These are phyloP conservation scores for Colletotrichum eremochloae DNA, from an alignment of 2,329 filamentous ascomycete genomes.

Conservation along the genomic window DNA sequence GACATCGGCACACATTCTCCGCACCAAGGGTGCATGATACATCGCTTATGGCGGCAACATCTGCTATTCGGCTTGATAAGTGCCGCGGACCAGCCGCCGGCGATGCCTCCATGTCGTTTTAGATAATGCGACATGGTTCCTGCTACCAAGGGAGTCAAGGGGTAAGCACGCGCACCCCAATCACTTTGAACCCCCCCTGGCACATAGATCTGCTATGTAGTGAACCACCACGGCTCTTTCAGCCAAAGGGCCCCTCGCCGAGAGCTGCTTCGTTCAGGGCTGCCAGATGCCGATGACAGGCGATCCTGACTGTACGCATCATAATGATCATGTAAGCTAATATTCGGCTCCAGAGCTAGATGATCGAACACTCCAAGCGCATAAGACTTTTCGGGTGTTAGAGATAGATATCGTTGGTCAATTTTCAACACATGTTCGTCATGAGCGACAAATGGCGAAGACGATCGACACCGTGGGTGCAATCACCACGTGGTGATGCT, in stretches of 20 bases:
- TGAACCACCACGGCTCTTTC: constrained; percentile 1
- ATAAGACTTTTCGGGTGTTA: background rate
- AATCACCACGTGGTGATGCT: background rate
- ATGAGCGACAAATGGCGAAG: background rate
- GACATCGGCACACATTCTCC: background rate
- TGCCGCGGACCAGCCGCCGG: background rate
- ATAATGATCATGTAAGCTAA: background rate
- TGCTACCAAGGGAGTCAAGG: constrained; percentile 4
- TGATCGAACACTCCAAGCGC: background rate
- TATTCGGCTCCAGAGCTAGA: background rate
- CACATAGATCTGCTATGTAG: background rate
- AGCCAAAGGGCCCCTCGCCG: constrained; percentile 12
- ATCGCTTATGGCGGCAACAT: background rate
- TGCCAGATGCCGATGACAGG: background rate
- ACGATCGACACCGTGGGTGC: background rate
- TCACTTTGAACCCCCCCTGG: constrained; percentile 26
- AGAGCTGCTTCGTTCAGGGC: background rate
- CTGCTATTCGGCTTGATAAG: background rate
- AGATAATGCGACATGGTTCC: background rate
- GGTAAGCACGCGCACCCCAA: constrained; percentile 14
- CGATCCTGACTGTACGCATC: background rate
- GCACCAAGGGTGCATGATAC: background rate
- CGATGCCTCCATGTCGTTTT: background rate
- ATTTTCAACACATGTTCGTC: background rate
- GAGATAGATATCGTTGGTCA: background rate